Evolutionary conservation across 768 basidiomycete species (phyloP), one percentile per base, ranked within the genome.

Genomic region (Lactarius deliciosus): DNA sequence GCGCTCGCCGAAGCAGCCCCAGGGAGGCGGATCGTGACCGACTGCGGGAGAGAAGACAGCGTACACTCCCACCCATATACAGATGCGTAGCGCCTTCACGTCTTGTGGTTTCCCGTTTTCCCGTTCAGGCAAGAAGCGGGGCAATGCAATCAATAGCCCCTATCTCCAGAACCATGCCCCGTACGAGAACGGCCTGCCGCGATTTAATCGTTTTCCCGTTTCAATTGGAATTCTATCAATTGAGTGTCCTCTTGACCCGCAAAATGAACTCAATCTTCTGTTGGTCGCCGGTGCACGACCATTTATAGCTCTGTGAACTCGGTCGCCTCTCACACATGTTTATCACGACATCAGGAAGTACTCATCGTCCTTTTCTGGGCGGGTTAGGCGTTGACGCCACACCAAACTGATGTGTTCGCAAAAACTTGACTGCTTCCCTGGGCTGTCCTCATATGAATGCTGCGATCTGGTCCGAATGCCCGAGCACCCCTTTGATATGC

Each of bases 121-220:
- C 64, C 18, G n/a, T 67, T 67, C 41, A 38, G 58, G 53, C n/a
- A 38, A 67, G 66, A 67, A 68, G 62, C 66, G 28, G 25, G 28
- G 7, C 22, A 67, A 67, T 67, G 53, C 58, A 64, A 67, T 67
- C 66, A 64, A 60, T 0, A n/a, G 63, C 66, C 66, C 66, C 66
- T 68, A 68, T 68, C 66, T 68, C 20, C 34, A 56, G 62, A 68
- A 67, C 62, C 50, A 57, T 22, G 36, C n/a, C 22, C 28, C 25
- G 25, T 53, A 53, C 50, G 50, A 15, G 50, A 53, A 25, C 6
- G 25, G 50, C 6, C 25, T 53, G 50, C 50, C 22, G 50, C 13
- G 13, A 28, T 25, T 16, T 22, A 15, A 53, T 53, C 22, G 11
- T 25, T 53, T 25, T 7, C 47, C 47, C 50, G 25, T 53, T 53